Percentiles rank a stretch among this genome's conserved stretches.
Conservation (phyloP, 1,284 basidiomycete species). For the Trichosporon ovoides region DNA sequence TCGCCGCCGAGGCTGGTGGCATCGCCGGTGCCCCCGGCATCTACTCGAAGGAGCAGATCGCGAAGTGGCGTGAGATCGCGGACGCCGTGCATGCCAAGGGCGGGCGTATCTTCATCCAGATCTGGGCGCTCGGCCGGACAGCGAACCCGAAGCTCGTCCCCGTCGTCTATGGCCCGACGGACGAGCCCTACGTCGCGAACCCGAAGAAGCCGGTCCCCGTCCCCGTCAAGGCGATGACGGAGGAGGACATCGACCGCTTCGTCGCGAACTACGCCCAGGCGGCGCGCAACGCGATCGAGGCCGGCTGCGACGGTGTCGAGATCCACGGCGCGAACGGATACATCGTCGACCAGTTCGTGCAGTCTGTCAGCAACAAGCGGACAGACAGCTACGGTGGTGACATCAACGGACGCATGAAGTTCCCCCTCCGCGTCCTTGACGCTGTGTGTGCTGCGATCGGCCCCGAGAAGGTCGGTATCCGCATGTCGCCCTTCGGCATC, state of each 20-base stretch:
- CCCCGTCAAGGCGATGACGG: conserved; percentile 36
- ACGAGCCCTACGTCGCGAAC: conserved; percentile 31
- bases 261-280: conserved; percentile 53
- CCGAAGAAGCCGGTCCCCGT: conserved; percentile 59
- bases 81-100: conserved; percentile 53
- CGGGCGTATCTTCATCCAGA: conserved; percentile 53
- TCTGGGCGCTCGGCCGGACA: conserved; percentile 51
- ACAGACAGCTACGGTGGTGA: conserved; percentile 60
- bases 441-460: conserved; percentile 56
- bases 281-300: conserved; percentile 56
- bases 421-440: conserved; percentile 55
- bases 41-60: conserved; percentile 33
- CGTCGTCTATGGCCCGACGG: conserved; percentile 30
- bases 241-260: conserved; percentile 45
- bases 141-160: conserved; percentile 13
- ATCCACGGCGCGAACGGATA: conserved; percentile 45
- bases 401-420: conserved; percentile 56
- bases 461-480: conserved; percentile 52
- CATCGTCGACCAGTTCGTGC: conserved; percentile 56
- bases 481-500: conserved; percentile 56
- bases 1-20: conserved; percentile 28
- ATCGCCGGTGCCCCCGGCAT: conserved; percentile 27
- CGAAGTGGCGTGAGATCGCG: conserved; percentile 44
- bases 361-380: conserved; percentile 54
- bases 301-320: conserved; percentile 65